Base-by-base conservation (phyloP, 2,329 filamentous ascomycete genomes). In the Daldinia sp. region DNA sequence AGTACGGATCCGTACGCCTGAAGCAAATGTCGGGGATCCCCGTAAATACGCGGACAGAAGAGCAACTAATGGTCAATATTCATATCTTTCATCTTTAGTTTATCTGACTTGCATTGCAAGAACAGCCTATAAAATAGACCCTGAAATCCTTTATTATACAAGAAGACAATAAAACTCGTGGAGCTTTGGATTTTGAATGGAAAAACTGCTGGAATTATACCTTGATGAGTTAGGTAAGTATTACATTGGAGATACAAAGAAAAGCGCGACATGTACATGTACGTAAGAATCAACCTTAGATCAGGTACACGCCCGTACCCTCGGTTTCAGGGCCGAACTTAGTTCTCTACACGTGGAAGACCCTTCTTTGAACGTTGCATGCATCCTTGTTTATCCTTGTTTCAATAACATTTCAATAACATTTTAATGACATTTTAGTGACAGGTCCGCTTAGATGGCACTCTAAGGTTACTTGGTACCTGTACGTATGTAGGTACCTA, bases 11-110 rank as follows among this genome's bases (percentile, higher is more conserved):
- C n/a, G 19, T 21, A 59, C 49, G 23, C 43, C 61, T 56, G 48
- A 49, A 58, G 59, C 52, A 59, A 65, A 60, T 17, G 51, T 69
- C 67, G 64, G 68, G 63, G 63, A 68, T 64, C 63, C 55, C 67
- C 64, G 67, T 67, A 27, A 11, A 61, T 32, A 37, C 32, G 32
- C 17, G 45, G 15, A 19, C 32, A 47, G 49, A 29, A 45, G n/a
- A 29, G 52, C 32, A 11, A 29, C 34, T 29, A 61, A 55, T 51
- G 51, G 29, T 30, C 21, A 11, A 6, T 43, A 32, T 49, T 32
- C 29, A 30, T 34, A 49, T 29, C 29, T 49, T 43, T 45, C 25
- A 27, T 41, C 37, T 64, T 39, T 58, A 65, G 58, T 55, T 58
- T 58, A 52, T 68, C 58, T 68, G 67, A 65, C 56, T 65, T 66